Evolutionary conservation across 768 basidiomycete species (phyloP).

Genomic region (Xanthoconium purpureum): DNA sequence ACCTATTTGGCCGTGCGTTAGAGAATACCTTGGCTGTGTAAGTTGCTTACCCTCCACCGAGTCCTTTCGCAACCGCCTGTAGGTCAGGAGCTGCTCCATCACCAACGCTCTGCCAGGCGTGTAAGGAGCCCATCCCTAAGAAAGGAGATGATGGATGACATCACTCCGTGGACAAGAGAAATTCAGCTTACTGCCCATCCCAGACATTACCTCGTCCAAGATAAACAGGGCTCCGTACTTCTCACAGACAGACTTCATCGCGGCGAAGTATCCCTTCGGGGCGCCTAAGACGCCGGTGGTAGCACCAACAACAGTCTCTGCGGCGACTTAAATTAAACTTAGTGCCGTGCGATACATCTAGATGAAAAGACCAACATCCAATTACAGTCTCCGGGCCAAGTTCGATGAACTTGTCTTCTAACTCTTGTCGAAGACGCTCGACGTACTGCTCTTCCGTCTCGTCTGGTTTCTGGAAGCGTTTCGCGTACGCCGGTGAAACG

Average conservation of each 20-base stretch:
- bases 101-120: conserved; percentile 82
- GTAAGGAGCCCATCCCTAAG: conserved; percentile 80
- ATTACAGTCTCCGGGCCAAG: conserved; percentile 81
- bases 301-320: conserved; percentile 86
- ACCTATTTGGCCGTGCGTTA: conserved; percentile 41
- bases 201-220: conserved; percentile 90
- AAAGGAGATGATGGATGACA: neutral
- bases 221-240: conserved; percentile 74
- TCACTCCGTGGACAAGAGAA: neutral
- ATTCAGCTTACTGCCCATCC: conserved; percentile 73
- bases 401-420: conserved; percentile 82
- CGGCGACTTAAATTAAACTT: conserved; percentile 51
- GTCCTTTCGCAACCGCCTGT: conserved; percentile 86
- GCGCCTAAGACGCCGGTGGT: conserved; percentile 73
- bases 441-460: conserved; percentile 83
- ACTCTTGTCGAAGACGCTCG: conserved; percentile 68
- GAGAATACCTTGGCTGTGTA: neutral
- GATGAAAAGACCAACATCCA: conserved; percentile 53
- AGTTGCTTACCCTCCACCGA: conserved; percentile 74
- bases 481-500: conserved; percentile 84
- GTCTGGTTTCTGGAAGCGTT: conserved; percentile 64
- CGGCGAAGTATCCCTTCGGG: conserved; percentile 82
- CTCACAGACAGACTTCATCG: conserved; percentile 79
- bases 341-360: neutral
- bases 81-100: conserved; percentile 79